Base-by-base conservation (phyloP, 192 early-diverging fungal species). In the Tieghemiomyces parasiticus region DNA sequence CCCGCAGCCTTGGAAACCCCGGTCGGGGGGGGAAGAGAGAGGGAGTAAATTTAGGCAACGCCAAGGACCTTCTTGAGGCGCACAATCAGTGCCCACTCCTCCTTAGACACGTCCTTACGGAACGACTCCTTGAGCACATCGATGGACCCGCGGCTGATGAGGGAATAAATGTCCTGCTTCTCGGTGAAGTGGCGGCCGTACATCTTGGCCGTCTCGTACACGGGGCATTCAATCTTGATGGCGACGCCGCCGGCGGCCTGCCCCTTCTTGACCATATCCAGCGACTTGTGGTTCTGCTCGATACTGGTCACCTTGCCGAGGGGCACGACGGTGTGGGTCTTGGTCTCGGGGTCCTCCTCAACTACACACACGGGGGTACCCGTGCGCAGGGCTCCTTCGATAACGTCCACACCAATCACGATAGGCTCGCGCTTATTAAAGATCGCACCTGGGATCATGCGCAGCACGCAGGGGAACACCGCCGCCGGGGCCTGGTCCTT, bases 341-440 rank as follows among this genome's bases (percentile, higher is more conserved):
- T 81, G n/a, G 84, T 88, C 63, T 78, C 80, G 4, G 86, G 65
- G 44, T 86, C 83, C 16, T 80, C 68, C 47, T 83, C 81, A 22
- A 89, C 75, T 2, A 94, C 93, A 68, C 90, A 94, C 24, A 99
- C 64, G 6, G 96, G 96, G 0, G 96, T 99, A 34, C 92, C 93
- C 3, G 81, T 61, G 52, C 87, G 84, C 63, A 99, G 76, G 58
- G 77, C 73, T 46, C 96, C 96, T 67, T 95, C 94, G 16, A 87
- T 49, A n/a, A 97, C 88, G 71, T 99, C 96, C 20, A 90, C 85
- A 66, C 94, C 96, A 52, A 99, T 78, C 58, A 97, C 82, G 61
- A 99, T 89, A 49, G 96, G 96, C 45, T 90, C 81, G 61, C 88
- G 81, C 75, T 93, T 93, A 71, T 95, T 96, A 73, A 97, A 89